A percentile compares a stretch with the other conserved stretches of the same genome.
Conservation (phyloP, 177 flowering plant species). For the Tripterygium wilfordii region DNA sequence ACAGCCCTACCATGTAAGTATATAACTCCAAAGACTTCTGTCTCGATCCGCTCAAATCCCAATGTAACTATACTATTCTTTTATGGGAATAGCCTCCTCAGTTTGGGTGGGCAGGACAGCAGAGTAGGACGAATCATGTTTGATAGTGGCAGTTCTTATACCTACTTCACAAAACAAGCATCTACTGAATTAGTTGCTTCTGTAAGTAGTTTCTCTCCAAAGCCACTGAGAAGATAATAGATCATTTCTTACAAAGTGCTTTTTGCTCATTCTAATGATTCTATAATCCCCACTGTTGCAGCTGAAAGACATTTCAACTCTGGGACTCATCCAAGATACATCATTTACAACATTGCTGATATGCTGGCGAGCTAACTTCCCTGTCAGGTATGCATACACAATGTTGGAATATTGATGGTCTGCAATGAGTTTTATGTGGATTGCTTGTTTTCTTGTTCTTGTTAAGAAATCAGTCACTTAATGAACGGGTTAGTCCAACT, state of each 20-base stretch:
- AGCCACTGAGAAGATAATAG: background rate
- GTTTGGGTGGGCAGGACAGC: constrained; percentile 19
- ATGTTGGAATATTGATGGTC: too few species aligned
- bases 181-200: constrained; percentile 44
- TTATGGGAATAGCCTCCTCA: constrained; percentile 42
- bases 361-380: constrained; percentile 59
- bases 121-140: constrained; percentile 33
- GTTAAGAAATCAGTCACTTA: too few species aligned
- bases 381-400: constrained; percentile 38
- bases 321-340: constrained; percentile 34
- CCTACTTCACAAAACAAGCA: constrained; percentile 63
- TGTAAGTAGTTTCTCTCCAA: constrained; percentile 33
- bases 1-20: constrained; percentile 48
- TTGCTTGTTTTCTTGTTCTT: too few species aligned
- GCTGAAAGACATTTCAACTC: constrained; percentile 37
- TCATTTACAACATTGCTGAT: constrained; percentile 61
- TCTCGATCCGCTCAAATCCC: background rate
- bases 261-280: background rate
- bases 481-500: too few species aligned
- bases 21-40: constrained; percentile 2
- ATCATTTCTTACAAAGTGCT: background rate
- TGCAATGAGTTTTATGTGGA: too few species aligned
- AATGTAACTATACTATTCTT: too few species aligned
- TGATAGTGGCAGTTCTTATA: constrained; percentile 79
- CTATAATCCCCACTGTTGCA: constrained; percentile 16